Percentiles rank a stretch among this genome's conserved stretches.
These are phyloP conservation scores for Aureobasidium leucospermi DNA, from an alignment of 2,329 filamentous ascomycete genomes.

Conservation along the genomic window DNA sequence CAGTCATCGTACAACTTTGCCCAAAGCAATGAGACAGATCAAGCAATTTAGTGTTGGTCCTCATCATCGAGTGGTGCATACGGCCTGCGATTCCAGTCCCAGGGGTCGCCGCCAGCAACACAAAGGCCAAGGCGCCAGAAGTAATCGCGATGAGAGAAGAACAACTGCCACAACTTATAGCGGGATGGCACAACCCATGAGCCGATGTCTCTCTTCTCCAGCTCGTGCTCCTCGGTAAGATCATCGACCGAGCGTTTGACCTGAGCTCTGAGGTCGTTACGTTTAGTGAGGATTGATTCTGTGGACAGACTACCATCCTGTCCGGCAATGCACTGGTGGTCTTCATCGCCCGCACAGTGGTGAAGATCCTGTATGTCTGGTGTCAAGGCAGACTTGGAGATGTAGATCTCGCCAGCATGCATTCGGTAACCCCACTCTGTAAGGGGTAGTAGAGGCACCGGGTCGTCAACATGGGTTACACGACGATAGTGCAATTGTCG, in stretches of 20 bases:
- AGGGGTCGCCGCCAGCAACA: conserved; percentile 47
- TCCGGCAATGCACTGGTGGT: conserved; percentile 63
- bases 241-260: neutral
- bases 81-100: conserved; percentile 1
- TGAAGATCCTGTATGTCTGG: conserved; percentile 62
- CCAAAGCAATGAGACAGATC: too few species aligned
- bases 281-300: neutral
- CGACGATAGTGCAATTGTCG: conserved; percentile 53
- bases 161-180: conserved; percentile 81
- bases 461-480: conserved; percentile 80
- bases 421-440: conserved; percentile 80
- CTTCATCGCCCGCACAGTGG: conserved; percentile 63
- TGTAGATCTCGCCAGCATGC: conserved; percentile 84
- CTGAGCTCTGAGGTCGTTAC: neutral
- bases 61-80: neutral
- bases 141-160: conserved; percentile 93
- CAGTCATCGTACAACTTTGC: too few species aligned
- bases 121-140: conserved; percentile 92
- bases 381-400: conserved; percentile 62
- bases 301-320: conserved; percentile 34
- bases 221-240: neutral
- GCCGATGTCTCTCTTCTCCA: neutral
- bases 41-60: neutral
- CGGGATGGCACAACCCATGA: conserved; percentile 36
- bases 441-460: conserved; percentile 79